These are phyloP conservation scores for Venturia nashicola DNA, from an alignment of 2,329 filamentous ascomycete genomes.

Conservation along the genomic window DNA sequence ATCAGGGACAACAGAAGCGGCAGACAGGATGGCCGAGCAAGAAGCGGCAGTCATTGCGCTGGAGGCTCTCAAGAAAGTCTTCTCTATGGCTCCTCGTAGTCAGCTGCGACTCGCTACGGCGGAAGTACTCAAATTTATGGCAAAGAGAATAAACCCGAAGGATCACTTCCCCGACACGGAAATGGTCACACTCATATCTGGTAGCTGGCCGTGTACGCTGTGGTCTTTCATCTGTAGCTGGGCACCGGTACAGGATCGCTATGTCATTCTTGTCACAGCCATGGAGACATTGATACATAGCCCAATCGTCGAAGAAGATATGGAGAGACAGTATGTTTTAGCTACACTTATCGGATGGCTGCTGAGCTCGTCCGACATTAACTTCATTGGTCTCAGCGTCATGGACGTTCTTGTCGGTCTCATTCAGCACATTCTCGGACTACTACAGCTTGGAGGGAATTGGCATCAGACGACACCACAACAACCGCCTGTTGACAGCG, in stretches of 20 bases:
- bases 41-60: conserved; percentile 75
- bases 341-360: conserved; percentile 71
- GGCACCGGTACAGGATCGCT: conserved; percentile 90
- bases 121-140: conserved; percentile 63
- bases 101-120: conserved; percentile 70
- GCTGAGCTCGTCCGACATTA: conserved; percentile 67
- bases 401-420: conserved; percentile 87
- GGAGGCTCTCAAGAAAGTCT: conserved; percentile 77
- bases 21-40: conserved; percentile 80
- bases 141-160: conserved; percentile 19
- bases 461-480: conserved; percentile 15
- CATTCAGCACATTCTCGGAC: conserved; percentile 67
- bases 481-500: conserved; percentile 17
- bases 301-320: conserved; percentile 55
- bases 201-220: conserved; percentile 70
- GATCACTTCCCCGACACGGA: conserved; percentile 18
- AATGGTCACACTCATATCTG: conserved; percentile 33
- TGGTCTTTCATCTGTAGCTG: conserved; percentile 71
- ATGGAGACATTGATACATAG: conserved; percentile 64
- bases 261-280: conserved; percentile 72
- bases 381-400: conserved; percentile 87
- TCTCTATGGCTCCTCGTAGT: conserved; percentile 65
- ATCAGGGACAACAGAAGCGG: conserved; percentile 72
- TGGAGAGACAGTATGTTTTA: conserved; percentile 63
- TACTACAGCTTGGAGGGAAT: conserved; percentile 53